Conservation (phyloP, 1,284 basidiomycete species). For the Austroboletus niveus region DNA sequence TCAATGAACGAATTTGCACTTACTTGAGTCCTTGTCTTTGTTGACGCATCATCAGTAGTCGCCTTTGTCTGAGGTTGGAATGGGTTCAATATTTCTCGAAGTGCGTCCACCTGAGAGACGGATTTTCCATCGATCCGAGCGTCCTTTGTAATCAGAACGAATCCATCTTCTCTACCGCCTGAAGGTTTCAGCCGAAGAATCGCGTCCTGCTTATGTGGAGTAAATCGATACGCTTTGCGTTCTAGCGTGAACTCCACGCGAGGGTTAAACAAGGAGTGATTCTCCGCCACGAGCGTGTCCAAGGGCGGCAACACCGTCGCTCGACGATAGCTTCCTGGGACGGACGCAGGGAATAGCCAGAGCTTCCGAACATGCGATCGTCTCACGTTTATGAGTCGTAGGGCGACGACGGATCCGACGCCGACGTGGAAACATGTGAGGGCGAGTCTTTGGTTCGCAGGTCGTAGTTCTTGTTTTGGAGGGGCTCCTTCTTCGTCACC, state of each 20-base stretch:
- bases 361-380: constrained; percentile 30
- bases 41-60: background rate
- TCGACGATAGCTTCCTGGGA: constrained; percentile 23
- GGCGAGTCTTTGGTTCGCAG: constrained; percentile 29
- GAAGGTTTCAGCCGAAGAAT: constrained; percentile 17
- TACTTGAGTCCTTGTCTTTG: constrained; percentile 18
- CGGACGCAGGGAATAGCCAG: constrained; percentile 29
- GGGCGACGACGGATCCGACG: constrained; percentile 28
- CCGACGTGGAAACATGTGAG: constrained; percentile 30
- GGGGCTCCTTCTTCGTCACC: constrained; percentile 13
- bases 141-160: constrained; percentile 24
- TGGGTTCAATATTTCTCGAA: constrained; percentile 20
- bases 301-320: constrained; percentile 21
- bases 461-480: constrained; percentile 27
- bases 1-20: constrained; percentile 4
- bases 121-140: constrained; percentile 24
- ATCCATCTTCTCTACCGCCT: constrained; percentile 18
- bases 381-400: constrained; percentile 26
- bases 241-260: constrained; percentile 27
- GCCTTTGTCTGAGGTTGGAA: constrained; percentile 4
- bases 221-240: constrained; percentile 24
- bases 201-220: constrained; percentile 19
- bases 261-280: constrained; percentile 20
- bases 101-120: constrained; percentile 19
- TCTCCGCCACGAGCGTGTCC: constrained; percentile 28